Percentiles rank a stretch among this genome's conserved stretches.
Evolutionary conservation across 192 early-diverging fungal genomes (phyloP).

Genomic region (Paraglomus occultum): DNA sequence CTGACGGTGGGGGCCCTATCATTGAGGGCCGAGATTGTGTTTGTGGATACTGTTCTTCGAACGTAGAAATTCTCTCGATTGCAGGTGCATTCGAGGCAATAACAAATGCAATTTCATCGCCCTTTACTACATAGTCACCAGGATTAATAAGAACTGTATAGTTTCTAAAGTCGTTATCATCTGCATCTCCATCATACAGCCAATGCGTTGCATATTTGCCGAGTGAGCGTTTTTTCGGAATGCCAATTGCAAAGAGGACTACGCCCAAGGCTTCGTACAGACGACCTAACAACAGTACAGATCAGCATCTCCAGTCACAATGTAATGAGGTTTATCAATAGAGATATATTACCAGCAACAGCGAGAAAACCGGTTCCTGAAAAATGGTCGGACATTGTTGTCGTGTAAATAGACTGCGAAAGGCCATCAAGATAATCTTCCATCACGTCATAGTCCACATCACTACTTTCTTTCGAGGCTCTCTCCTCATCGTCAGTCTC

Average conservation of each 20-base stretch:
- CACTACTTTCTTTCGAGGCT: background rate
- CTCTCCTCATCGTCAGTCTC: constrained; percentile 17
- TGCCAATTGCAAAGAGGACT: constrained; percentile 29
- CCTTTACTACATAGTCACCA: constrained; percentile 30
- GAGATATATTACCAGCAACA: constrained; percentile 11
- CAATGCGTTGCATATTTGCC: background rate
- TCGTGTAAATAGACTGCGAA: constrained; percentile 28
- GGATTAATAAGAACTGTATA: constrained; percentile 31
- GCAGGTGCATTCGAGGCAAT: constrained; percentile 13
- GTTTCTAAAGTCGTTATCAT: constrained; percentile 13
- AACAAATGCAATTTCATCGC: constrained; percentile 32
- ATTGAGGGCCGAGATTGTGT: background rate
- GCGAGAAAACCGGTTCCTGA: constrained; percentile 3
- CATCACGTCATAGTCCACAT: constrained; percentile 4
- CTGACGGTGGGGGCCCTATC: background rate
- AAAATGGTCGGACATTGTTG: constrained; percentile 24
- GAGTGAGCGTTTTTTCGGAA: constrained; percentile 24
- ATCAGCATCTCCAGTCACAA: too few relatives aligned
- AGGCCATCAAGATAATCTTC: constrained; percentile 32
- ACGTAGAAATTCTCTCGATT: constrained; percentile 14
- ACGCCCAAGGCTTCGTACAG: constrained; percentile 17
- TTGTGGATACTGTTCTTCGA: background rate
- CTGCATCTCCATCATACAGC: constrained; percentile 1
- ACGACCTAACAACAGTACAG: background rate
- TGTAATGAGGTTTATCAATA: too few relatives aligned